These are phyloP conservation scores for Abrus precatorius DNA, from an alignment of 306 rosid species.

Conservation along the genomic window DNA sequence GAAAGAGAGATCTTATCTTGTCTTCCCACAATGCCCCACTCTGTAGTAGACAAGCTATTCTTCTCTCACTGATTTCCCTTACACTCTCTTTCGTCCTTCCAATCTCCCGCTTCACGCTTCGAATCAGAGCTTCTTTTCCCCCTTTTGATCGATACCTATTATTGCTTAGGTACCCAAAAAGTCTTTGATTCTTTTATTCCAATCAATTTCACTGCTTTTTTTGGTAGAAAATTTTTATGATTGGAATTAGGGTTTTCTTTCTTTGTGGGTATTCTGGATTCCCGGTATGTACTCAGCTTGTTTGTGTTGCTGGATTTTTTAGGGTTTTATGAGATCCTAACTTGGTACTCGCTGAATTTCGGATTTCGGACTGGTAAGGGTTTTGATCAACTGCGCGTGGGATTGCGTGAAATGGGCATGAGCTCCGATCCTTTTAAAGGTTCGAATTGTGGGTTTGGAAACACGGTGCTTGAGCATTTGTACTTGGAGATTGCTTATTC, in stretches of 20 bases:
- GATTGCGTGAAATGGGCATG: constrained; percentile 52
- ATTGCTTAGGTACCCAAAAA: constrained; percentile 41
- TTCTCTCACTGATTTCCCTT: constrained; percentile 27
- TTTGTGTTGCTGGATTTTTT: constrained; percentile 29
- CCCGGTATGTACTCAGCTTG: constrained; percentile 25
- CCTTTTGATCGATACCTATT: constrained; percentile 57
- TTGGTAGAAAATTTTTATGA: not conserved
- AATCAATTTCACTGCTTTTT: constrained; percentile 31
- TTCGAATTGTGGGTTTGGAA: constrained; percentile 49
- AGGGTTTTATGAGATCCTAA: constrained; percentile 57
- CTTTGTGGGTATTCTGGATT: constrained; percentile 4
- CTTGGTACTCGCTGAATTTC: constrained; percentile 47
- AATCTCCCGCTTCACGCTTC: constrained; percentile 49
- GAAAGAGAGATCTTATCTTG: constrained; percentile 47
- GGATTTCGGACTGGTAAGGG: constrained; percentile 47
- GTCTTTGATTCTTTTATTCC: constrained; percentile 47
- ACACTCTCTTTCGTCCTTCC: constrained; percentile 35
- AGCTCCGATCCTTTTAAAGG: constrained; percentile 38
- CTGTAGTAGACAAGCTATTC: constrained; percentile 47
- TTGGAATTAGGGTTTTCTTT: constrained; percentile 53
- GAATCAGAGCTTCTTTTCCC: constrained; percentile 48
- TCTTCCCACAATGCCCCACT: constrained; percentile 53
- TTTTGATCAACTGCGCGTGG: constrained; percentile 42
- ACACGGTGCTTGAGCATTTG: constrained; percentile 54
- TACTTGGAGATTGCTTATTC: constrained; percentile 57